These are phyloP conservation scores for Cystobasidium tubakii DNA, from an alignment of 768 basidiomycete genomes.

Conservation along the genomic window DNA sequence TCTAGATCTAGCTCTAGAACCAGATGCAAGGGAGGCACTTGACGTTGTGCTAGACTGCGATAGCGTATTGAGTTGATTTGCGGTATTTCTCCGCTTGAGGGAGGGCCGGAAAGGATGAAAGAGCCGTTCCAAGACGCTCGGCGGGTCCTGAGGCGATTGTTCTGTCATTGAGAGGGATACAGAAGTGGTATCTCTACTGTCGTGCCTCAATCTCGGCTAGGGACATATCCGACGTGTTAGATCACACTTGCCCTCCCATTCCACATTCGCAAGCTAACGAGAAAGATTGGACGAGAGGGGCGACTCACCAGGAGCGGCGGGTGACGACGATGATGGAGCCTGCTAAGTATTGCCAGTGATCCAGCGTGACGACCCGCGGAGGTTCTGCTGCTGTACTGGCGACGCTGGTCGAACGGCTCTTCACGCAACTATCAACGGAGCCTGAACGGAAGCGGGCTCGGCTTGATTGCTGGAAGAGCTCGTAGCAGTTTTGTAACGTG, in stretches of 20 bases:
- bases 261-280: background rate
- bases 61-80: background rate
- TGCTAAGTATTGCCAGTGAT: background rate
- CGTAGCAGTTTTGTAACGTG: no score
- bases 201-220: background rate
- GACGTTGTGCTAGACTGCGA: background rate
- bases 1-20: background rate
- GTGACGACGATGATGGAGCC: background rate
- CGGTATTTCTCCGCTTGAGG: constrained; percentile 34
- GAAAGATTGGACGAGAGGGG: background rate
- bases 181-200: background rate
- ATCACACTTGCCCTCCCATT: no score
- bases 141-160: background rate
- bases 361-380: background rate
- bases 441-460: background rate
- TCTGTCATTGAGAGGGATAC: background rate
- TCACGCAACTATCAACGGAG: background rate
- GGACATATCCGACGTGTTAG: no score
- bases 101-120: constrained; percentile 46
- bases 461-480: background rate
- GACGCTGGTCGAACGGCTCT: background rate
- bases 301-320: background rate
- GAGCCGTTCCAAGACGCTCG: constrained; percentile 6
- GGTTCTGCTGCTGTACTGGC: background rate
- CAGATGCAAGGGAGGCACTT: background rate